phyloP scores from a whole-genome alignment of 164 flowering plant species.

The Magnolia kwangsiensis region DNA sequence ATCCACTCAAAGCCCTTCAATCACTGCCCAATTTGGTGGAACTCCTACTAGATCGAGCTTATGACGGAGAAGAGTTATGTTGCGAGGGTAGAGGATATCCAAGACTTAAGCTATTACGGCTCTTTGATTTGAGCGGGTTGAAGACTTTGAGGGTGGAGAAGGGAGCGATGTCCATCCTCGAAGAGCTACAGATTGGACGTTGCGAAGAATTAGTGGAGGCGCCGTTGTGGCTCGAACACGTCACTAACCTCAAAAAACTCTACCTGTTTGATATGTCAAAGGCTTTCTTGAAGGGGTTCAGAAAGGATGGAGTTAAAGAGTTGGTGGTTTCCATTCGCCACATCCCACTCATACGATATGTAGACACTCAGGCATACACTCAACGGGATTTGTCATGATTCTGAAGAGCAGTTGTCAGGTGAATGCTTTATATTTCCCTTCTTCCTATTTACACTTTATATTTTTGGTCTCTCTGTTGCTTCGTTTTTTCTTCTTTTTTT shows the following conservation, averaged over 20 bases:
- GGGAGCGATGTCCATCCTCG: neutral
- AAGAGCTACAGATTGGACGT: neutral
- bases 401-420: no score
- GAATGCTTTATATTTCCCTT: no score
- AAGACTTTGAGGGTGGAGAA: neutral
- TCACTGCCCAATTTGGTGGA: slow-evolving; percentile 2
- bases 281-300: no score
- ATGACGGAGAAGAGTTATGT: slow-evolving; percentile 1
- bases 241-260: neutral
- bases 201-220: slow-evolving; percentile 1
- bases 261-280: neutral
- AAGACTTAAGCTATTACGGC: neutral
- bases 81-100: neutral
- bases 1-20: slow-evolving; percentile 3
- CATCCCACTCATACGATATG: no score
- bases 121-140: neutral
- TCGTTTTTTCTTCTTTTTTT: no score
- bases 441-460: no score
- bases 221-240: slow-evolving; percentile 1
- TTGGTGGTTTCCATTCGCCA: no score
- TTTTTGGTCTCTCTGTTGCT: no score
- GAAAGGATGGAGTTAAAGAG: no score
- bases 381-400: no score
- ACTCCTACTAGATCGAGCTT: neutral
- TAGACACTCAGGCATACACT: no score